Evolutionary conservation across 352 stramenopile species (phyloP).

Genomic region (Pythium coloratum): DNA sequence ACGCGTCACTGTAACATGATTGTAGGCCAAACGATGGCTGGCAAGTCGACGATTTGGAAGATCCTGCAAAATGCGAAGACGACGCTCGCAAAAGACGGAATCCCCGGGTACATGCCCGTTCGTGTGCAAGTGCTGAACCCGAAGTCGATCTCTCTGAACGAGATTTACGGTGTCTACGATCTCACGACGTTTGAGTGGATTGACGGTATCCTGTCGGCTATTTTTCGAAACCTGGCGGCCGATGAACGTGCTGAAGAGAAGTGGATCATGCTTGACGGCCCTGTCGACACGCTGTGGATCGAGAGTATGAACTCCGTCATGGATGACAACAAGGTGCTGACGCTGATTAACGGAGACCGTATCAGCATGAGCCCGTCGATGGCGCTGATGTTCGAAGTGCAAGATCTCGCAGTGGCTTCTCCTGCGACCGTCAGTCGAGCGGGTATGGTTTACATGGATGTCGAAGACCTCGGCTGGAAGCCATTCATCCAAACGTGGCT

Average conservation of each 20-base stretch:
- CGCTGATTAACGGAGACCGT: conserved; percentile 83
- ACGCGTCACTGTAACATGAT: conserved; percentile 95
- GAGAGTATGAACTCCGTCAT: conserved; percentile 91
- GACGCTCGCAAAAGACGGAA: conserved; percentile 67
- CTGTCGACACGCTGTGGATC: conserved; percentile 88
- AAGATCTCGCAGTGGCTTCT: conserved; percentile 92
- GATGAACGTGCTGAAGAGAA: conserved; percentile 82
- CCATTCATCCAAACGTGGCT: conserved; percentile 83
- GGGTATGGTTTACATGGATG: conserved; percentile 94
- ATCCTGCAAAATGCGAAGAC: conserved; percentile 75
- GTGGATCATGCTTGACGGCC: conserved; percentile 88
- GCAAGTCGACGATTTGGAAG: conserved; percentile 90
- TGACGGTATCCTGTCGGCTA: conserved; percentile 80
- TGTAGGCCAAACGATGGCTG: conserved; percentile 90
- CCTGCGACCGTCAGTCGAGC: conserved; percentile 92
- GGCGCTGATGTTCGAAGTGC: conserved; percentile 94
- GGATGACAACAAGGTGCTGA: conserved; percentile 89
- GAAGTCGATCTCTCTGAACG: conserved; percentile 88
- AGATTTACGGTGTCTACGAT: conserved; percentile 92
- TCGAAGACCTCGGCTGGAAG: conserved; percentile 77
- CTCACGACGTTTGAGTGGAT: conserved; percentile 87
- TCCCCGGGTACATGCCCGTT: conserved; percentile 80
- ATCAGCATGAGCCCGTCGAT: conserved; percentile 86
- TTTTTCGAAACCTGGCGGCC: conserved; percentile 75
- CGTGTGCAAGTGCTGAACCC: conserved; percentile 86